A percentile compares a stretch with the other conserved stretches of the same genome.
These are phyloP conservation scores for Botrytis paeoniae DNA, from an alignment of 2,329 filamentous ascomycete genomes.

Conservation along the genomic window DNA sequence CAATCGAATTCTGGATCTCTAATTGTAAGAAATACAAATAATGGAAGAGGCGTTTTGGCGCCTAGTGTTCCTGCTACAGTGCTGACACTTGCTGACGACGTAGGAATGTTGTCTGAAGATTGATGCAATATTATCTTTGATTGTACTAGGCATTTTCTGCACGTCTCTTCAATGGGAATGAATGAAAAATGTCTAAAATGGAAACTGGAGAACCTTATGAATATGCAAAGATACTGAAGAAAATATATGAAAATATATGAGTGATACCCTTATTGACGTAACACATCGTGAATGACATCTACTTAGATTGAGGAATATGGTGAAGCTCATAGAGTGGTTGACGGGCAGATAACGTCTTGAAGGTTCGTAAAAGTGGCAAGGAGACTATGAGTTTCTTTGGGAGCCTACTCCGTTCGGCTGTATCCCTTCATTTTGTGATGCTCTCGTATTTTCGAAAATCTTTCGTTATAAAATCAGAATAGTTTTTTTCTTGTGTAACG, in stretches of 20 bases:
- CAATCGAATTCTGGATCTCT: constrained; percentile 7
- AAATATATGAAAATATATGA: neutral
- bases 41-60: constrained; percentile 2
- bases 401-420: neutral
- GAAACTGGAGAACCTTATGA: neutral
- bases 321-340: neutral
- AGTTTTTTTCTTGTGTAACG: neutral
- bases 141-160: neutral
- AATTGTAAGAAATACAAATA: neutral
- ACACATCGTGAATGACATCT: neutral
- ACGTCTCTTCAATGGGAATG: neutral
- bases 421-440: constrained; percentile 6
- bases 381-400: neutral
- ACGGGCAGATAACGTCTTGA: too few relatives aligned
- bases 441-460: neutral
- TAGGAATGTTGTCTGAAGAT: constrained; percentile 4
- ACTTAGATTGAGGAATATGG: neutral
- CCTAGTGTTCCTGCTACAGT: neutral
- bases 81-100: constrained; percentile 14
- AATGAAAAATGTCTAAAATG: neutral
- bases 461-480: neutral
- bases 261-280: neutral
- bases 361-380: constrained; percentile 1
- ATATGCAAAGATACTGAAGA: neutral
- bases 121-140: neutral